phyloP scores from a whole-genome alignment of 495 filamentous ascomycete species.

The Rostrohypoxylon terebratum region DNA sequence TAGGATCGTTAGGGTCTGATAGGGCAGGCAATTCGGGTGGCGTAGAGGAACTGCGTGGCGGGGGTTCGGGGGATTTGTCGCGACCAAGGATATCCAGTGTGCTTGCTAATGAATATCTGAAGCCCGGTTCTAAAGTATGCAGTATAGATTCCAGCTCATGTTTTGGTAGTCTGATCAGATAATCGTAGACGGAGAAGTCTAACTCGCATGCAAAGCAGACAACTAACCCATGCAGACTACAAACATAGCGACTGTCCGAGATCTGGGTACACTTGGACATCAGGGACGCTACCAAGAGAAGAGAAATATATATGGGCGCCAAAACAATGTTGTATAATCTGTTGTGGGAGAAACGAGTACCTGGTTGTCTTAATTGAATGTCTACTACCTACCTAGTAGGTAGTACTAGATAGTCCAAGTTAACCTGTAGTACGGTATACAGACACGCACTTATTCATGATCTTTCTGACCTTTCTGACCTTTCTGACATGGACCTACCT shows the following conservation, averaged over 20 bases:
- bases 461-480: background rate
- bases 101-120: background rate
- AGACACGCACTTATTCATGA: background rate
- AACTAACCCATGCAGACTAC: background rate
- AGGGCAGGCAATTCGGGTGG: background rate
- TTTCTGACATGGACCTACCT: too few relatives aligned
- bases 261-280: background rate
- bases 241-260: background rate
- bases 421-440: background rate
- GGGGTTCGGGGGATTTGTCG: background rate
- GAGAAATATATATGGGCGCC: too few relatives aligned
- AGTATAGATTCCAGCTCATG: background rate
- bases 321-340: background rate
- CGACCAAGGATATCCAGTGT: background rate
- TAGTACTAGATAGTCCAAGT: background rate
- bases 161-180: background rate
- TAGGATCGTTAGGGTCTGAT: background rate
- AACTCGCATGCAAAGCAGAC: background rate
- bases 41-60: background rate
- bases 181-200: background rate
- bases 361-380: background rate
- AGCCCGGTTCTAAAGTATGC: background rate
- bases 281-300: too few relatives aligned
- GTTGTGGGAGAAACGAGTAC: background rate
- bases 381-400: too few relatives aligned